phyloP scores from a whole-genome alignment of 495 filamentous ascomycete genomes.

The Aspergillus panamensis region DNA sequence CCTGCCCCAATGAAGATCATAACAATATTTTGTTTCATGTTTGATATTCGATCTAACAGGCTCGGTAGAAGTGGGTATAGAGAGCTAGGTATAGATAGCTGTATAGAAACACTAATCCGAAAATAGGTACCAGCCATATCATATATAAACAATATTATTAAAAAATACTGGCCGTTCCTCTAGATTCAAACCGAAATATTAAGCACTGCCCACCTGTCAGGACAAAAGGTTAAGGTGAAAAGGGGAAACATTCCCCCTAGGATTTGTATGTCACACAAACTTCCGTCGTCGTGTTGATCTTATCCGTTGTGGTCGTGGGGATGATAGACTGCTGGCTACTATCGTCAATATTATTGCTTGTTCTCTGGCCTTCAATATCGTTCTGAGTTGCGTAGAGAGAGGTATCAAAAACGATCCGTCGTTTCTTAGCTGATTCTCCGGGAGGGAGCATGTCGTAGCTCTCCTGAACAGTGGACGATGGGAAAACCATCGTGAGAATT shows the following conservation, averaged over 20 bases:
- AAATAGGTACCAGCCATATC: no score
- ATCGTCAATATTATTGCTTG: neutral
- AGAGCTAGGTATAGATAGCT: no score
- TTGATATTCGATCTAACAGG: no score
- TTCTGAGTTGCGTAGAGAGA: slow-evolving; percentile 7
- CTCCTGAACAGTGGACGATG: slow-evolving; percentile 1
- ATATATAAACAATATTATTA: no score
- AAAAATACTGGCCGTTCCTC: no score
- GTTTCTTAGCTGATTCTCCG: neutral
- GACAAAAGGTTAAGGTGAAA: neutral
- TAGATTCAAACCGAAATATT: no score
- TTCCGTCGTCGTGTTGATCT: slow-evolving; percentile 7
- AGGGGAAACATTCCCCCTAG: neutral
- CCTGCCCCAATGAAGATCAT: no score
- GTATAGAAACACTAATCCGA: no score
- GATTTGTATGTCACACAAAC: slow-evolving; percentile 1
- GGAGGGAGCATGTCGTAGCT: slow-evolving; percentile 13
- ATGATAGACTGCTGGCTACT: slow-evolving; percentile 10
- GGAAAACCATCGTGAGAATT: slow-evolving; percentile 1
- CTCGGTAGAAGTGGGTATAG: no score
- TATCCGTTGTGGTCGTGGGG: neutral
- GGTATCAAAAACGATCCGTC: slow-evolving; percentile 3
- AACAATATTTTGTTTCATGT: no score
- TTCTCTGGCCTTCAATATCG: neutral
- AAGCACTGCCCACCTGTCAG: neutral